Conservation (phyloP, 2,329 filamentous ascomycete species). For the Raffaelea albimanens region DNA sequence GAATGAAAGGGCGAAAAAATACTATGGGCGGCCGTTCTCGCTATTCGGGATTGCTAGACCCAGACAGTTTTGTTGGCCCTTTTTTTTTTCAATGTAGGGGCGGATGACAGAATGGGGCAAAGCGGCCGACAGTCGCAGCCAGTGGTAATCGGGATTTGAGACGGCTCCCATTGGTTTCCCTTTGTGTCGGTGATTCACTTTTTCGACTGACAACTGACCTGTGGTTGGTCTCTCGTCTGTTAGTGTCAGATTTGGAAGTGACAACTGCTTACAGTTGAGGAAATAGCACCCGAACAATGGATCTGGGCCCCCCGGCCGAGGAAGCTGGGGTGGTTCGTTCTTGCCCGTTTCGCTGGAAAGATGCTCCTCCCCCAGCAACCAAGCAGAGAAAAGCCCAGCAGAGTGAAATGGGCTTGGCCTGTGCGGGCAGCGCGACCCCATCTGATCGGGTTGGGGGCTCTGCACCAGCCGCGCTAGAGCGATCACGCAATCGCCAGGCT, state of each 20-base stretch:
- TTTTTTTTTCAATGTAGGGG: neutral
- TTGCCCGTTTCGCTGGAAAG: no score
- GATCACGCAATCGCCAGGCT: constrained; percentile 23
- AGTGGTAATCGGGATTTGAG: constrained; percentile 7
- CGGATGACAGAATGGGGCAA: neutral
- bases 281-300: no score
- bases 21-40: neutral
- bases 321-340: no score
- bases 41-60: neutral
- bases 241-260: no score
- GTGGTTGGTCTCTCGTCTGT: no score
- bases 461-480: constrained; percentile 16
- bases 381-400: neutral
- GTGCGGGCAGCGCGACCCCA: neutral
- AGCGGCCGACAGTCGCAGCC: neutral
- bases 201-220: neutral
- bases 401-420: no score
- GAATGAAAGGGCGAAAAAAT: neutral
- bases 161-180: constrained; percentile 1
- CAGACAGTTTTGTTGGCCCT: no score
- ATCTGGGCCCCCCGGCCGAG: neutral
- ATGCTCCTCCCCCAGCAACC: no score
- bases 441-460: constrained; percentile 2
- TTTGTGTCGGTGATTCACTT: neutral
- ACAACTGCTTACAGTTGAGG: no score